A percentile compares a stretch with the other conserved stretches of the same genome.
Conservation (phyloP, 176 grass and related monocot genomes). For the Aechmea fasciata region DNA sequence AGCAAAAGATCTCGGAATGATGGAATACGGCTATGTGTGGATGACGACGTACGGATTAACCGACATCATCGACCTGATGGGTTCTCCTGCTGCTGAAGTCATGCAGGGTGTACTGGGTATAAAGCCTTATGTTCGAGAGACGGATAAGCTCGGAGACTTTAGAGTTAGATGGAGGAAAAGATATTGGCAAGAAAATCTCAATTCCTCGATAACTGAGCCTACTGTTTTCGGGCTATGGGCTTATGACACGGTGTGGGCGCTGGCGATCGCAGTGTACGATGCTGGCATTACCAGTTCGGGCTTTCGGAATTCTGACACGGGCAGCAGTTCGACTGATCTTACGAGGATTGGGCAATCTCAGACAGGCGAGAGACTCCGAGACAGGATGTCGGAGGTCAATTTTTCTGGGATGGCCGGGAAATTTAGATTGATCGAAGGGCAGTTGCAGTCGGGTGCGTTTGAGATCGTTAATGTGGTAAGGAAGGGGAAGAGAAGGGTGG, state of each 20-base stretch:
- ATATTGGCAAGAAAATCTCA: constrained; percentile 25
- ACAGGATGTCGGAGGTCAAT: constrained; percentile 23
- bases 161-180: constrained; percentile 33
- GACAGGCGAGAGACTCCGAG: constrained; percentile 23
- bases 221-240: constrained; percentile 47
- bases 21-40: constrained; percentile 50
- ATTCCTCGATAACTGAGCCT: constrained; percentile 18
- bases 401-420: constrained; percentile 33
- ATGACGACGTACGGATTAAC: constrained; percentile 63
- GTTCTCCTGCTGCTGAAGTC: constrained; percentile 36
- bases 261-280: constrained; percentile 46
- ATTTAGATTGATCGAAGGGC: constrained; percentile 43
- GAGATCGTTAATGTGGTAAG: constrained; percentile 44
- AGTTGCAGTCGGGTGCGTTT: constrained; percentile 39
- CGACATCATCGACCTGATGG: constrained; percentile 44
- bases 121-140: constrained; percentile 37
- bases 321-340: constrained; percentile 39
- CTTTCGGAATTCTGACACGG: constrained; percentile 15
- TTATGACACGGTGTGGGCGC: constrained; percentile 63
- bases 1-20: constrained; percentile 51
- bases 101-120: constrained; percentile 74
- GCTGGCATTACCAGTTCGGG: constrained; percentile 19
- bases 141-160: constrained; percentile 13
- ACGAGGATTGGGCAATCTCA: constrained; percentile 32
- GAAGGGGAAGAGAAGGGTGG: constrained; percentile 20